These are phyloP conservation scores for Theileria sp. DNA, from an alignment of 169 alveolate species.

Conservation along the genomic window DNA sequence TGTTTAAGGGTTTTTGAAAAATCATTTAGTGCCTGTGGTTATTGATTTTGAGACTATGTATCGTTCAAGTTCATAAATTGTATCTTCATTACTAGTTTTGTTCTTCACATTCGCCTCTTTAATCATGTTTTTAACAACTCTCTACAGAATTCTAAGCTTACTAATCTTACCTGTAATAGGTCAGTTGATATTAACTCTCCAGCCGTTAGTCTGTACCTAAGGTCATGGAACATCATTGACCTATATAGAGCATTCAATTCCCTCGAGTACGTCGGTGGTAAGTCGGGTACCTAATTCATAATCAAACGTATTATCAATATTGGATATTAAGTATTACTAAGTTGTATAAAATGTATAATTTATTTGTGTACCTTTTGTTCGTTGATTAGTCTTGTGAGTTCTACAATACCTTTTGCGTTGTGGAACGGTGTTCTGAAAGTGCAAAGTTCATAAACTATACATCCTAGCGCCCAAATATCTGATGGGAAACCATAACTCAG, in stretches of 20 bases:
- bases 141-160: not conserved
- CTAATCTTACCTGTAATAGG: constrained; percentile 49
- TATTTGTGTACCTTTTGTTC: constrained; percentile 67
- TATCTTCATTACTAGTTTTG: not conserved
- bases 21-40: not conserved
- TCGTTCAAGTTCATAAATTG: not conserved
- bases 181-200: constrained; percentile 55
- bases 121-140: constrained; percentile 3
- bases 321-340: too few species aligned
- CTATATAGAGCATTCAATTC: constrained; percentile 72
- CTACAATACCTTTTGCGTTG: constrained; percentile 79
- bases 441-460: constrained; percentile 81
- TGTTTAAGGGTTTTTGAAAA: too few species aligned
- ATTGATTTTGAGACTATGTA: not conserved
- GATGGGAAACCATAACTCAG: constrained; percentile 96
- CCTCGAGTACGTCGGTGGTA: constrained; percentile 68
- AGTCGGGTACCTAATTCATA: not conserved
- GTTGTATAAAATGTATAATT: too few species aligned
- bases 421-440: constrained; percentile 83
- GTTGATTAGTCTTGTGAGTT: constrained; percentile 75
- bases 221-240: constrained; percentile 71
- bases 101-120: not conserved
- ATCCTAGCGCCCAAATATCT: constrained; percentile 99
- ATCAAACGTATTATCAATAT: not conserved
- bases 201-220: constrained; percentile 51